phyloP scores from a whole-genome alignment of 139 green algal genomes.

The Micractinium conductrix region DNA sequence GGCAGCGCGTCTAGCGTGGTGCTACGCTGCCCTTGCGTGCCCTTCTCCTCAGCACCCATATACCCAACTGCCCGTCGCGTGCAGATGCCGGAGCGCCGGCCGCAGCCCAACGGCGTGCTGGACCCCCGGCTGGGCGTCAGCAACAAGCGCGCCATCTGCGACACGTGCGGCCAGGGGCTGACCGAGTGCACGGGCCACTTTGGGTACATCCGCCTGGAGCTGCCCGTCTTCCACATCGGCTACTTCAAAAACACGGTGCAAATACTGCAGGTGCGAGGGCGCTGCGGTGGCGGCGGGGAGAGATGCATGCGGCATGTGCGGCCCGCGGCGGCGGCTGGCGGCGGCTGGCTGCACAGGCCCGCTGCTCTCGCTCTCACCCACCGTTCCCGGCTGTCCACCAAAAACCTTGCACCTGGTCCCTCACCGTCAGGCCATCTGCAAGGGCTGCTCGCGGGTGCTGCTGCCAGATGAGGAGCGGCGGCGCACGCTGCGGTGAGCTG shows the following conservation, averaged over 20 bases:
- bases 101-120: constrained; percentile 85
- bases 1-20: too few species aligned
- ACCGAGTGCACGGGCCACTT: constrained; percentile 97
- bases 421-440: constrained; percentile 92
- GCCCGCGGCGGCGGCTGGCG: background rate
- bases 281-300: background rate
- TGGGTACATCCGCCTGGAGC: constrained; percentile 95
- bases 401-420: background rate
- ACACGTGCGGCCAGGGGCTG: constrained; percentile 93
- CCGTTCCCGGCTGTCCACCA: background rate
- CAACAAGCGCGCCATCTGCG: constrained; percentile 85
- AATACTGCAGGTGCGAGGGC: constrained; percentile 69
- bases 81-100: constrained; percentile 87
- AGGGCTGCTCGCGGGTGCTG: constrained; percentile 92
- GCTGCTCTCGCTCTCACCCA: background rate
- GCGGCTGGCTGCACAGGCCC: too few species aligned
- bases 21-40: background rate
- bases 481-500: constrained; percentile 58
- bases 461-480: constrained; percentile 79
- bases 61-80: background rate
- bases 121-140: constrained; percentile 86
- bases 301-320: too few species aligned
- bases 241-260: constrained; percentile 94
- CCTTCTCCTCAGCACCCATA: background rate
- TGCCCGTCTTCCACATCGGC: constrained; percentile 99